Conservation (phyloP, 768 basidiomycete species). For the Ramaria sp. region DNA sequence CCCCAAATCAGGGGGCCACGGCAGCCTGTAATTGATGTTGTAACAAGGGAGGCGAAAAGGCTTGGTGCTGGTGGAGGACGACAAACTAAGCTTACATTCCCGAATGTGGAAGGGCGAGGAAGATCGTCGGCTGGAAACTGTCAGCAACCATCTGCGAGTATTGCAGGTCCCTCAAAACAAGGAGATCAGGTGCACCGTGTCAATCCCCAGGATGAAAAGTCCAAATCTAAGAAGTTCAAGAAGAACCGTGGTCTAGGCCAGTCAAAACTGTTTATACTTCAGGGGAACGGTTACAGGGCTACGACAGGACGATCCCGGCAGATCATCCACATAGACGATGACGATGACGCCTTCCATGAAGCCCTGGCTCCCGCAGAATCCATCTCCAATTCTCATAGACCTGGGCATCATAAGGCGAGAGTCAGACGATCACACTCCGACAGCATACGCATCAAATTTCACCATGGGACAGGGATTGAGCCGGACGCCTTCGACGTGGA, state of each 20-base stretch:
- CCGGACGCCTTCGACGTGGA: background rate
- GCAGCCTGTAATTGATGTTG: background rate
- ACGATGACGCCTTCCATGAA: slow-evolving; percentile 32
- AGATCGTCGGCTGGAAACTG: background rate
- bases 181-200: background rate
- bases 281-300: slow-evolving; percentile 22
- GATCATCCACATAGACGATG: slow-evolving; percentile 30
- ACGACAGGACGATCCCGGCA: slow-evolving; percentile 25
- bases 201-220: background rate
- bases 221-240: background rate
- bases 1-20: slow-evolving; percentile 15
- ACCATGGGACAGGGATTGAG: background rate
- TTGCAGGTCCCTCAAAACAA: background rate
- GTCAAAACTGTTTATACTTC: background rate
- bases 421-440: background rate
- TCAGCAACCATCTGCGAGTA: background rate
- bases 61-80: slow-evolving; percentile 11
- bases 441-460: background rate
- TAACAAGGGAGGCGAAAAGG: slow-evolving; percentile 18
- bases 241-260: background rate
- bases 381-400: background rate
- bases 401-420: background rate
- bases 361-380: slow-evolving; percentile 26
- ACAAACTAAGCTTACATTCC: background rate
- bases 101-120: background rate